These are phyloP conservation scores for Wallacemonas sp. DNA, from an alignment of 208 protist genomes.

Conservation along the genomic window DNA sequence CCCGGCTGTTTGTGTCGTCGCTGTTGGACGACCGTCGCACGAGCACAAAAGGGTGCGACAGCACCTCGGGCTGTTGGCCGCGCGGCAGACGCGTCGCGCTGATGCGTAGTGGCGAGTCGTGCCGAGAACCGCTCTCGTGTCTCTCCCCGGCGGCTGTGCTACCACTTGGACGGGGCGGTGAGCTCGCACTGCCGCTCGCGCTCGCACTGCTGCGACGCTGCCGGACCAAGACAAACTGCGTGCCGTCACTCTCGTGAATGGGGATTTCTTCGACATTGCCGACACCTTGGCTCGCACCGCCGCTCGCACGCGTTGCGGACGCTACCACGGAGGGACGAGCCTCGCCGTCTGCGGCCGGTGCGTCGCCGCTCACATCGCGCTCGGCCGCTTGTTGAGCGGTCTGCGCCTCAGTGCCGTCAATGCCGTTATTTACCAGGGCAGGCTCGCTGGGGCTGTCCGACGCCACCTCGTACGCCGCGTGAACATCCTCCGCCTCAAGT, in stretches of 20 bases:
- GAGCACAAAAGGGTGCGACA: background rate
- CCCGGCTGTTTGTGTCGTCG: background rate
- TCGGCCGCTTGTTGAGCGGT: background rate
- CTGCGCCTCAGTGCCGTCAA: background rate
- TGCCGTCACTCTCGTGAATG: background rate
- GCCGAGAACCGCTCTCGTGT: background rate
- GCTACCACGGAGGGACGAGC: no score
- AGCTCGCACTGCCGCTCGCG: background rate
- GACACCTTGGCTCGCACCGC: no score
- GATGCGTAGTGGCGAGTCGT: background rate
- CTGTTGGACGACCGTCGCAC: constrained; percentile 1
- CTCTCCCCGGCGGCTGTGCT: background rate
- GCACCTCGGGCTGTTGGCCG: background rate
- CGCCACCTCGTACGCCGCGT: background rate
- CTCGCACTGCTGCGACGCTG: background rate
- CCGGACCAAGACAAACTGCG: background rate
- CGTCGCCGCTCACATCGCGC: background rate
- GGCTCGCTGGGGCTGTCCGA: background rate
- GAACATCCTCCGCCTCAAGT: background rate
- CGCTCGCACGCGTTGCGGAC: no score
- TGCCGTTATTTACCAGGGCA: no score
- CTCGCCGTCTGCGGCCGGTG: no score
- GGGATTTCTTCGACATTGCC: constrained; percentile 6
- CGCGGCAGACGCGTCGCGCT: background rate
- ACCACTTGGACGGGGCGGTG: background rate